phyloP scores from a whole-genome alignment of 2,329 filamentous ascomycete species.

The Botryotinia globosa region DNA sequence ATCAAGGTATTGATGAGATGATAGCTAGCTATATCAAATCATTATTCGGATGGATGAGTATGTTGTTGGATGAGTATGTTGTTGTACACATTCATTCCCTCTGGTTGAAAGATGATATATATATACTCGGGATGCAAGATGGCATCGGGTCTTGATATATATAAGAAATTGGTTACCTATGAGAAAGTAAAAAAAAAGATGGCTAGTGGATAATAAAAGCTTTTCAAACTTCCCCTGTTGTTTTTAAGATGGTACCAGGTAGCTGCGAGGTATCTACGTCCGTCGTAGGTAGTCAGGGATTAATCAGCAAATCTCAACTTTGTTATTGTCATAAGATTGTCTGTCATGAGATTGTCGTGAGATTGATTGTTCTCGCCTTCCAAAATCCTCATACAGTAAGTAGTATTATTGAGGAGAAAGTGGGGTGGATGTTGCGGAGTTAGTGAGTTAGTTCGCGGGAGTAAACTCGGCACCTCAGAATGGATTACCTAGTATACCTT shows the following conservation, averaged over 20 bases:
- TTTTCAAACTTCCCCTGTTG: neutral
- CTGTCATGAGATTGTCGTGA: neutral
- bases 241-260: neutral
- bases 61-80: neutral
- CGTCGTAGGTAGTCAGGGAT: neutral
- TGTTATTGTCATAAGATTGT: neutral
- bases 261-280: no score
- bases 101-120: neutral
- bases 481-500: no score
- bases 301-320: neutral
- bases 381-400: no score
- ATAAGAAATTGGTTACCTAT: neutral
- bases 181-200: neutral
- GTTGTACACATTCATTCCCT: neutral
- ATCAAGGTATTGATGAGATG: neutral
- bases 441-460: conserved; percentile 1
- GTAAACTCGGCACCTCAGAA: neutral
- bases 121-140: neutral
- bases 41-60: neutral
- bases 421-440: conserved; percentile 10
- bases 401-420: neutral
- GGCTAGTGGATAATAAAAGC: neutral
- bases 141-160: neutral
- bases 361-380: no score
- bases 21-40: neutral